These are phyloP conservation scores for Xylariaceae sp. DNA, from an alignment of 2,329 filamentous ascomycete genomes.

Conservation along the genomic window DNA sequence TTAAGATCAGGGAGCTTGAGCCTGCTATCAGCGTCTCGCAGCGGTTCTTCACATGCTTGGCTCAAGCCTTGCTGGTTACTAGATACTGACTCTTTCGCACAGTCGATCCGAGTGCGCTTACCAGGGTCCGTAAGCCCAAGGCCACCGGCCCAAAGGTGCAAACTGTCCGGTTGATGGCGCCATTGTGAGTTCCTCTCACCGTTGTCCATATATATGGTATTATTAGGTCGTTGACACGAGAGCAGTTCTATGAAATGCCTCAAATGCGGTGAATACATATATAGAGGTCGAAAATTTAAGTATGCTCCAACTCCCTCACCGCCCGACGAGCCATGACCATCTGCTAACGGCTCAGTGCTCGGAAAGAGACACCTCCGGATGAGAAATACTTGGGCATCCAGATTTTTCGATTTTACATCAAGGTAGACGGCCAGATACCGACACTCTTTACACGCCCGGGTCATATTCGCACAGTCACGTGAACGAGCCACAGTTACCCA, in stretches of 20 bases:
- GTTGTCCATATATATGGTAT: neutral
- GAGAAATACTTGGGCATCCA: conserved; percentile 85
- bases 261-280: conserved; percentile 66
- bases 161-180: conserved; percentile 85
- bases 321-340: neutral
- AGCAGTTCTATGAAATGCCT: conserved; percentile 35
- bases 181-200: conserved; percentile 43
- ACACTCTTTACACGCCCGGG: too few species aligned
- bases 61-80: neutral
- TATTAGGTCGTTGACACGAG: neutral
- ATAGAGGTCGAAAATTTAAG: conserved; percentile 93
- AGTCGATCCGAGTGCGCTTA: conserved; percentile 76
- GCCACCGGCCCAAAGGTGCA: conserved; percentile 72
- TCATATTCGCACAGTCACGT: too few species aligned
- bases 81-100: conserved; percentile 4
- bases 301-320: neutral
- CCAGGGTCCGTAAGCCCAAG: conserved; percentile 57
- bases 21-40: too few species aligned
- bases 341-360: conserved; percentile 39
- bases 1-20: too few species aligned
- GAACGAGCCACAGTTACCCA: too few species aligned
- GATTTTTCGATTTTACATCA: conserved; percentile 85
- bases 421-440: conserved; percentile 31
- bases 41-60: neutral
- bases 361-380: conserved; percentile 83